These are phyloP conservation scores for Phragmites australis DNA, from an alignment of 176 grass and related monocot species.

Conservation along the genomic window DNA sequence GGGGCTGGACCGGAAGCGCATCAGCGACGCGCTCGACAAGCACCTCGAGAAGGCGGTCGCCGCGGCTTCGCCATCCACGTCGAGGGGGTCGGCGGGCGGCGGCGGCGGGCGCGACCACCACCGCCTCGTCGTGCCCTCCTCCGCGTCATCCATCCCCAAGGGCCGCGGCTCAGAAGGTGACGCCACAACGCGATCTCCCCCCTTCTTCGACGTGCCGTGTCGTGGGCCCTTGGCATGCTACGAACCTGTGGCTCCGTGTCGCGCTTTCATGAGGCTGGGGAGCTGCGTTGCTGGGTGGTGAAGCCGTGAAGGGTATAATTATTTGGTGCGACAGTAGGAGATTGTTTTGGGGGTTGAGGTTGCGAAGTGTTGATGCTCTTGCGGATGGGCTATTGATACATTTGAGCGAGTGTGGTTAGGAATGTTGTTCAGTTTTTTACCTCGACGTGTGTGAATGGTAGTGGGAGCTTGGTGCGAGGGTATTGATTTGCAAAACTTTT, in stretches of 20 bases:
- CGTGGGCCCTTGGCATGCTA: not conserved
- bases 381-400: not conserved
- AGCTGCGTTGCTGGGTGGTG: not conserved
- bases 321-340: not conserved
- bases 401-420: not conserved
- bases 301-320: not conserved
- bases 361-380: not conserved
- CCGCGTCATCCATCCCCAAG: conserved; percentile 50
- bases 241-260: not conserved
- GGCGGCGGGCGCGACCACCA: conserved; percentile 46
- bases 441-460: not conserved
- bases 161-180: conserved; percentile 55
- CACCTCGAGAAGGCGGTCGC: conserved; percentile 62
- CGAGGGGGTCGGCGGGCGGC: conserved; percentile 49
- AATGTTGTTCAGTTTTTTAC: not conserved
- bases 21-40: conserved; percentile 69
- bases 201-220: not conserved
- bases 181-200: not conserved
- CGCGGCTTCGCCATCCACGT: conserved; percentile 48
- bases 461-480: not conserved
- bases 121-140: conserved; percentile 53
- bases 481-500: not conserved
- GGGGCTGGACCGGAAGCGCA: conserved; percentile 63
- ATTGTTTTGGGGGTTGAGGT: not conserved
- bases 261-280: not conserved